Evolutionary conservation across 495 filamentous ascomycete species (phyloP).

Genomic region (Neurospora sp.): DNA sequence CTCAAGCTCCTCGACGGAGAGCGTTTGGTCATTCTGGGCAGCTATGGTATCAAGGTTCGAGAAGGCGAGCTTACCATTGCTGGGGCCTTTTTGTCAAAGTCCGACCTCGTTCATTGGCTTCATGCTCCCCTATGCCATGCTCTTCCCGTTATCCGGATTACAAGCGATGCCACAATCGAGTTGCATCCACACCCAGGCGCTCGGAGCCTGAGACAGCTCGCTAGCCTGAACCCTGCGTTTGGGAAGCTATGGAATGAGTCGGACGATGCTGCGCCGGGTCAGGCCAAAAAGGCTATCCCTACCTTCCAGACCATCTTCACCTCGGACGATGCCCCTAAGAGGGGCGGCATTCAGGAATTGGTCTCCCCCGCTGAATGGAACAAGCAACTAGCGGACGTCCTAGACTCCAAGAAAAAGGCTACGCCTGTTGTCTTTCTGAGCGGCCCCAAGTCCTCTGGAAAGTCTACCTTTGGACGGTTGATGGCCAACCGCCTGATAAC

Average conservation of each 20-base stretch:
- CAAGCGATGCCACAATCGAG: constrained; percentile 39
- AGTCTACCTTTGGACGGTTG: constrained; percentile 75
- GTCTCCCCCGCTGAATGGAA: constrained; percentile 60
- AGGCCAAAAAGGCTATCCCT: constrained; percentile 1
- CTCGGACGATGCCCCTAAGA: constrained; percentile 33
- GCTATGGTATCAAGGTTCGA: constrained; percentile 61
- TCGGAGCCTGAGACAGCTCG: constrained; percentile 46
- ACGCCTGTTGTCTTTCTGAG: constrained; percentile 48
- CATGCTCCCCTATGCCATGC: constrained; percentile 70
- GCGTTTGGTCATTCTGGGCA: constrained; percentile 60
- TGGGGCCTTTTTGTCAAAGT: constrained; percentile 53
- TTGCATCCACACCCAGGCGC: constrained; percentile 40
- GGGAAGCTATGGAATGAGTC: constrained; percentile 61
- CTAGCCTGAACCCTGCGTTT: constrained; percentile 57
- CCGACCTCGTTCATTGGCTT: constrained; percentile 45
- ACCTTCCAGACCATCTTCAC: constrained; percentile 38
- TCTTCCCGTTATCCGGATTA: constrained; percentile 57
- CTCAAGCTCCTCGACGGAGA: constrained; percentile 36
- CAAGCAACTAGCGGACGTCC: constrained; percentile 28
- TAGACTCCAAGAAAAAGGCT: constrained; percentile 30
- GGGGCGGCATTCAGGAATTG: constrained; percentile 44
- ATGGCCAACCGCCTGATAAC: constrained; percentile 66
- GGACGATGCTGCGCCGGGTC: background rate
- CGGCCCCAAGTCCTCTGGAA: constrained; percentile 76
- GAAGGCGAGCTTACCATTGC: constrained; percentile 49